phyloP scores from a whole-genome alignment of 768 basidiomycete genomes.

The Auricularia cornea region DNA sequence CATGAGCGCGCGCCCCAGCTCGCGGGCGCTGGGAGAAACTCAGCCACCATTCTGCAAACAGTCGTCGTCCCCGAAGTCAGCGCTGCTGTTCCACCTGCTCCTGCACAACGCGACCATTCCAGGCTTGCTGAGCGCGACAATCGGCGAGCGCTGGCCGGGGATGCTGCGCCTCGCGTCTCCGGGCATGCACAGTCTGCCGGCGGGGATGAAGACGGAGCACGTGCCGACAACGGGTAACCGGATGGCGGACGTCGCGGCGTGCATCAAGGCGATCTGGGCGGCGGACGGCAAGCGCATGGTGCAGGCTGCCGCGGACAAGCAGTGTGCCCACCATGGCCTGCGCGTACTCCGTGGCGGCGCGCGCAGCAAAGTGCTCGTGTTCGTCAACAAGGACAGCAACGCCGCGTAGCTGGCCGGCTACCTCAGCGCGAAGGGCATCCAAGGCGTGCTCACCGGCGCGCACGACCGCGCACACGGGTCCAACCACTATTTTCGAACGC shows the following conservation, averaged over 20 bases:
- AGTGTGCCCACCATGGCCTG: background rate
- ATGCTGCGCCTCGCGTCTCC: slow-evolving; percentile 55
- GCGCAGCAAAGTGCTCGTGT: slow-evolving; percentile 68
- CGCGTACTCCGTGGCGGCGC: slow-evolving; percentile 10
- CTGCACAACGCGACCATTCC: slow-evolving; percentile 87
- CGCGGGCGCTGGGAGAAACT: slow-evolving; percentile 59
- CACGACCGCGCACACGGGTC: slow-evolving; percentile 53
- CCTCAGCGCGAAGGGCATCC: slow-evolving; percentile 54
- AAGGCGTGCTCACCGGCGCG: slow-evolving; percentile 56
- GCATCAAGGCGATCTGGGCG: slow-evolving; percentile 67
- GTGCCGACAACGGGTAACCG: slow-evolving; percentile 69
- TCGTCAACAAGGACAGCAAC: slow-evolving; percentile 69
- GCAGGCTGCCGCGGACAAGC: too few relatives aligned
- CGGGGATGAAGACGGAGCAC: slow-evolving; percentile 63
- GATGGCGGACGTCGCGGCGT: slow-evolving; percentile 70
- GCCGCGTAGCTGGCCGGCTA: slow-evolving; percentile 54
- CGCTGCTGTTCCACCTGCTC: slow-evolving; percentile 62
- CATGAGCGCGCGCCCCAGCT: slow-evolving; percentile 85
- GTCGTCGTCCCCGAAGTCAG: slow-evolving; percentile 20
- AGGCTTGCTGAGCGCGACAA: slow-evolving; percentile 32
- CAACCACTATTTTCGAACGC: slow-evolving; percentile 72
- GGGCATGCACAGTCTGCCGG: slow-evolving; percentile 68
- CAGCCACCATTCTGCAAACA: slow-evolving; percentile 62
- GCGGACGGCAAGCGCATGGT: slow-evolving; percentile 18
- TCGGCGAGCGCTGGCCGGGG: slow-evolving; percentile 13